Conservation (phyloP, 306 rosid genomes). For the Morella rubra region DNA sequence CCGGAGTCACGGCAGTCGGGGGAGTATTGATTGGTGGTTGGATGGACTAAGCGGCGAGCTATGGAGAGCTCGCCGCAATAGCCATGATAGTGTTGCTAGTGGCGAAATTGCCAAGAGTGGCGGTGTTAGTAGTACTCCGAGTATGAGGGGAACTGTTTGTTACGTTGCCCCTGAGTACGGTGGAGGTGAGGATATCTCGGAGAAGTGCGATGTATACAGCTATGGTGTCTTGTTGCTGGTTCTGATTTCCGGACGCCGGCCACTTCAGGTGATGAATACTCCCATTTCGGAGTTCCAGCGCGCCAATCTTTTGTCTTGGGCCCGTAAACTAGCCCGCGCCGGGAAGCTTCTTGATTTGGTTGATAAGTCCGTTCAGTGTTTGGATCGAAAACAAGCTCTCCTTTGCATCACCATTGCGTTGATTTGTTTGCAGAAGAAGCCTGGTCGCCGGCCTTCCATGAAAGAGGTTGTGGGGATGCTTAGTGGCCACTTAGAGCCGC, state of each 20-base stretch:
- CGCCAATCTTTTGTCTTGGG: slow-evolving; percentile 93
- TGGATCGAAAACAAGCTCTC: slow-evolving; percentile 70
- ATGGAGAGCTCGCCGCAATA: slow-evolving; percentile 53
- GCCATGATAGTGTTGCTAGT: slow-evolving; percentile 55
- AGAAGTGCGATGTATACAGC: slow-evolving; percentile 89
- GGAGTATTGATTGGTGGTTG: slow-evolving; percentile 81
- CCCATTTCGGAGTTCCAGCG: slow-evolving; percentile 76
- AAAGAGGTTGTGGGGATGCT: slow-evolving; percentile 84
- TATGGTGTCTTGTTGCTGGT: slow-evolving; percentile 82
- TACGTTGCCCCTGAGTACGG: slow-evolving; percentile 96
- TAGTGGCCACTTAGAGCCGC: slow-evolving; percentile 60
- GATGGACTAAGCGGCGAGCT: slow-evolving; percentile 75
- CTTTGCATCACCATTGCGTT: slow-evolving; percentile 84
- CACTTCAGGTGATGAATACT: slow-evolving; percentile 84
- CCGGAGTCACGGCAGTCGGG: slow-evolving; percentile 50
- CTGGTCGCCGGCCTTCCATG: slow-evolving; percentile 83
- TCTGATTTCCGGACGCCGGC: slow-evolving; percentile 82
- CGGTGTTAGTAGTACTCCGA: slow-evolving; percentile 92
- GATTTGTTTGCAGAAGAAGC: slow-evolving; percentile 73
- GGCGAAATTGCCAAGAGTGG: slow-evolving; percentile 87
- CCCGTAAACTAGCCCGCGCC: slow-evolving; percentile 73
- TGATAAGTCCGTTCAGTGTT: slow-evolving; percentile 58
- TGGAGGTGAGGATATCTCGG: slow-evolving; percentile 68
- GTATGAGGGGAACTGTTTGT: slow-evolving; percentile 94
- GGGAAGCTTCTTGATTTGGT: slow-evolving; percentile 85